phyloP scores from a whole-genome alignment of 2,329 filamentous ascomycete genomes.

The Epichloe brachyelytri region DNA sequence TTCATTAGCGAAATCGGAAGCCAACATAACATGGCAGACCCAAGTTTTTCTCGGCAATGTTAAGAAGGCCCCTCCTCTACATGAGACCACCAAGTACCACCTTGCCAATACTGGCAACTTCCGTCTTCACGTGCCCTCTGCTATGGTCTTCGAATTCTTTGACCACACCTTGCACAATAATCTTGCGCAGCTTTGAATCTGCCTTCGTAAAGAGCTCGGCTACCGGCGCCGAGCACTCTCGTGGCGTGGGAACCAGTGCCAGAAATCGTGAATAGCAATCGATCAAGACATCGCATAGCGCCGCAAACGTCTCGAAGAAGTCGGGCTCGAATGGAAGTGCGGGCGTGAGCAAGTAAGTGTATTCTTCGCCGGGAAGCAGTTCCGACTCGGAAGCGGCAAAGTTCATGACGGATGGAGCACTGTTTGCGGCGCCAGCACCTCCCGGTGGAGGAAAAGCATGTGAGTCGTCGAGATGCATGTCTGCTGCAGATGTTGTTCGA shows the following conservation, averaged over 20 bases:
- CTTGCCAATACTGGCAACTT: conserved; percentile 75
- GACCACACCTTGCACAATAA: conserved; percentile 75
- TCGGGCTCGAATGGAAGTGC: conserved; percentile 90
- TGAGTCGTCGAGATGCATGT: conserved; percentile 22
- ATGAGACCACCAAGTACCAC: conserved; percentile 82
- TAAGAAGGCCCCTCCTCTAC: conserved; percentile 21
- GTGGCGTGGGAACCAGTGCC: conserved; percentile 59
- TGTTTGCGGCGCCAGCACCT: conserved; percentile 18
- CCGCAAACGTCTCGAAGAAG: conserved; percentile 93
- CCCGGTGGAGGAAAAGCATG: conserved; percentile 14
- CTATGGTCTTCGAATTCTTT: conserved; percentile 89
- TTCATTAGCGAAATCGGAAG: too few relatives aligned
- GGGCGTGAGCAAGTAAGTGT: conserved; percentile 79
- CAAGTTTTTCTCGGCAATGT: too few relatives aligned
- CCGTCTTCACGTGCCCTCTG: conserved; percentile 59
- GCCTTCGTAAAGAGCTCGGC: conserved; percentile 84
- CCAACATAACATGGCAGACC: too few relatives aligned
- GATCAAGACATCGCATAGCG: conserved; percentile 87
- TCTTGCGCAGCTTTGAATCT: conserved; percentile 73
- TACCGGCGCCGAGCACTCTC: conserved; percentile 55
- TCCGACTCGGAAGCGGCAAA: conserved; percentile 51
- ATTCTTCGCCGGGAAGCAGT: conserved; percentile 71
- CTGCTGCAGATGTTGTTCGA: conserved; percentile 36
- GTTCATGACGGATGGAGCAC: conserved; percentile 34
- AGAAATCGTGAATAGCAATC: conserved; percentile 79